A percentile compares a stretch with the other conserved stretches of the same genome.
These are phyloP conservation scores for Carex parvula DNA, from an alignment of 176 grass and related monocot species.

Conservation along the genomic window DNA sequence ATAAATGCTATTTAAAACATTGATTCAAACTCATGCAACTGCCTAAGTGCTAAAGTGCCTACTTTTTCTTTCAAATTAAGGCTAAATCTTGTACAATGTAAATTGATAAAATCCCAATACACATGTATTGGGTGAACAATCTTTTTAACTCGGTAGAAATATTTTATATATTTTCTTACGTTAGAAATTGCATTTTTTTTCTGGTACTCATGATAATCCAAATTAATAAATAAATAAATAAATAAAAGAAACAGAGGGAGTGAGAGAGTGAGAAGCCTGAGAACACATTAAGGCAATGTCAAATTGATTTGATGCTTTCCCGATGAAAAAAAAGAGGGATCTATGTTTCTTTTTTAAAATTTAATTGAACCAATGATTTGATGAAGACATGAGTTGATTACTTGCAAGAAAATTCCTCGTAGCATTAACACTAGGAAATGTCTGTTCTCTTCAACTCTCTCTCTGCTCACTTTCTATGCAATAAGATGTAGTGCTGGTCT, in stretches of 20 bases:
- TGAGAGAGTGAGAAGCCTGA: not conserved
- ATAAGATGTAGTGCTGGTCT: not conserved
- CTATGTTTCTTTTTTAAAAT: not conserved
- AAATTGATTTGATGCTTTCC: not conserved
- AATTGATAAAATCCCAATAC: not conserved
- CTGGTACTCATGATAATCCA: not conserved
- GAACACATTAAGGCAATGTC: not conserved
- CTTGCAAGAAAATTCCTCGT: not conserved
- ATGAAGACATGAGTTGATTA: not conserved
- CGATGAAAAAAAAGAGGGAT: not conserved
- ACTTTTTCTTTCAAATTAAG: not conserved
- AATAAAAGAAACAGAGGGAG: not conserved
- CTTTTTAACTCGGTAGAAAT: not conserved
- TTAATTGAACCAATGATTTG: conserved; percentile 4
- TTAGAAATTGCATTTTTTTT: not conserved
- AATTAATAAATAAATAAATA: not conserved
- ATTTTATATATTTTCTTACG: not conserved
- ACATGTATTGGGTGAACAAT: not conserved
- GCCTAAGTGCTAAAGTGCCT: too few relatives aligned
- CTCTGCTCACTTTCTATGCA: not conserved
- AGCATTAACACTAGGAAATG: not conserved
- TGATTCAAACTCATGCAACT: too few relatives aligned
- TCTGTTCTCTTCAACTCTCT: not conserved
- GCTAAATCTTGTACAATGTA: not conserved
- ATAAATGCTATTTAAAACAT: too few relatives aligned